A percentile compares a stretch with the other conserved stretches of the same genome.
Conservation (phyloP, 352 stramenopile species). For the Globisporangium rhizosaccharum region DNA sequence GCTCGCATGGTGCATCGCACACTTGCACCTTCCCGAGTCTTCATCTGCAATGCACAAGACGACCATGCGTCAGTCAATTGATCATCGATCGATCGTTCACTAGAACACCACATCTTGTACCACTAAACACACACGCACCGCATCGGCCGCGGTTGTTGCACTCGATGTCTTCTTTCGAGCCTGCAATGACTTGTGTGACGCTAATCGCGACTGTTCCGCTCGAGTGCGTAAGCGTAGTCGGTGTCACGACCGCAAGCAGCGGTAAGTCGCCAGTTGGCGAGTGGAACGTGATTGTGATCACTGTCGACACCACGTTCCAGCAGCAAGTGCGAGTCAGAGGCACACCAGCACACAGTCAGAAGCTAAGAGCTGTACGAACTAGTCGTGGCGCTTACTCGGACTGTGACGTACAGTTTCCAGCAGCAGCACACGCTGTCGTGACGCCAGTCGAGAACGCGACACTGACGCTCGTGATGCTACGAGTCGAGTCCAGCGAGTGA, state of each 20-base stretch:
- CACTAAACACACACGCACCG: constrained; percentile 28
- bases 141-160: constrained; percentile 79
- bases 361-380: not conserved
- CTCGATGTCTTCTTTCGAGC: constrained; percentile 61
- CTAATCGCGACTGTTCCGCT: constrained; percentile 22
- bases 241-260: constrained; percentile 27
- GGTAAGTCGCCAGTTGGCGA: constrained; percentile 62
- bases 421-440: constrained; percentile 29
- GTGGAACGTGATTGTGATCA: constrained; percentile 48
- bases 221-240: constrained; percentile 28
- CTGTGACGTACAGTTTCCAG: constrained; percentile 30
- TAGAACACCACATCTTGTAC: not conserved
- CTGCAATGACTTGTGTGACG: constrained; percentile 21
- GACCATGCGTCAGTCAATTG: not conserved
- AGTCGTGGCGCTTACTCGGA: not conserved
- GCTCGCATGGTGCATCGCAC: constrained; percentile 46
- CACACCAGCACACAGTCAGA: not conserved
- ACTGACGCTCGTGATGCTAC: constrained; percentile 45
- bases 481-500: constrained; percentile 1
- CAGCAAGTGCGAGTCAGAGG: not conserved
- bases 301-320: constrained; percentile 6
- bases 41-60: constrained; percentile 28
- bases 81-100: no score
- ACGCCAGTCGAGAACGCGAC: constrained; percentile 32
- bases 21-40: constrained; percentile 56